Conservation (phyloP, 2,329 filamentous ascomycete species). For the Paramyrothecium roridum region DNA sequence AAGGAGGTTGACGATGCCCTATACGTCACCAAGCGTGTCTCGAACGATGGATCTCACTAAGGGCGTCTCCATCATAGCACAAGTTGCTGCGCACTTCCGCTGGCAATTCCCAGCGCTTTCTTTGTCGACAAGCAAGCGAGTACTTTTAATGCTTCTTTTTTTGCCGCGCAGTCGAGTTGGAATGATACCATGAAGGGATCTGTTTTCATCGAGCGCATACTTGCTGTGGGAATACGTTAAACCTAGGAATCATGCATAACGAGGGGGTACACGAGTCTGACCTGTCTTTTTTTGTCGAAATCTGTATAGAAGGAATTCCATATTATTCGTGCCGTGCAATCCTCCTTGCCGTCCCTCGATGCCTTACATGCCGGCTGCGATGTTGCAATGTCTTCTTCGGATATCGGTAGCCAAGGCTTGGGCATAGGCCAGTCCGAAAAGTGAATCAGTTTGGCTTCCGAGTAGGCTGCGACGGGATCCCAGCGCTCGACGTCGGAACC, state of each 20-base stretch:
- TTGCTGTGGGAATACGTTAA: too few species aligned
- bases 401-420: slow-evolving; percentile 46
- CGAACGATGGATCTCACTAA: neutral
- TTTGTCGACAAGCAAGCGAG: too few species aligned
- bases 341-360: slow-evolving; percentile 48
- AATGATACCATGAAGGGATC: too few species aligned
- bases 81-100: too few species aligned
- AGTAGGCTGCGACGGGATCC: slow-evolving; percentile 50
- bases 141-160: too few species aligned
- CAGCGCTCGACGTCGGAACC: slow-evolving; percentile 45
- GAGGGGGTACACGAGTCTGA: neutral
- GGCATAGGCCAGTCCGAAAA: slow-evolving; percentile 71
- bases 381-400: slow-evolving; percentile 4
- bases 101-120: too few species aligned
- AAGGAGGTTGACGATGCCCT: neutral
- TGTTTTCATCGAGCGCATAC: too few species aligned
- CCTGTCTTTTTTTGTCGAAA: slow-evolving; percentile 17
- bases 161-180: too few species aligned
- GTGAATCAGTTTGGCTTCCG: slow-evolving; percentile 64
- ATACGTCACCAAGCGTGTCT: neutral
- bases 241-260: too few species aligned
- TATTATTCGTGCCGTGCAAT: slow-evolving; percentile 12
- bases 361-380: slow-evolving; percentile 24
- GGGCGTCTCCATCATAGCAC: too few species aligned
- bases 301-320: slow-evolving; percentile 47